Conservation (phyloP, 257 asterid genomes). For the Nicotiana benthamiana region DNA sequence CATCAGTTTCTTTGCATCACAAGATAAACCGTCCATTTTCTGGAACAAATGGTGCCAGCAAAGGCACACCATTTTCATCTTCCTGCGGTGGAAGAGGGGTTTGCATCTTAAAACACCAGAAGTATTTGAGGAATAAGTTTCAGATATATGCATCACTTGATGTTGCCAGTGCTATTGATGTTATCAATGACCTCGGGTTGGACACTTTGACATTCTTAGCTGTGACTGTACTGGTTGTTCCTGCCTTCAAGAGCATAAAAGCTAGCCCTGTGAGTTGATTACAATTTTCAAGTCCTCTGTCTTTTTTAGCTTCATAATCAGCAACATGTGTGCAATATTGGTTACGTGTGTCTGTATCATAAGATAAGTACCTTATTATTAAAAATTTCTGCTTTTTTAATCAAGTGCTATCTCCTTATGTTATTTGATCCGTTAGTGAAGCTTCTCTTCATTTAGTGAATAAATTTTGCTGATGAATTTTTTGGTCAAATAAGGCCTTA, state of each 20-base stretch:
- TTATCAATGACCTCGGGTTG: constrained; percentile 86
- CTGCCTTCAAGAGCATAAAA: constrained; percentile 75
- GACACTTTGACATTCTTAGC: constrained; percentile 90
- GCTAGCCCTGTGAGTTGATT: constrained; percentile 89
- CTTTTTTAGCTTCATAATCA: background rate
- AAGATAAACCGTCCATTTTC: constrained; percentile 27
- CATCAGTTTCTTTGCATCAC: constrained; percentile 23
- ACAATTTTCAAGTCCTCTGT: background rate
- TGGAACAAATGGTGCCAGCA: constrained; percentile 33
- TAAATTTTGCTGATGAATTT: constrained; percentile 3
- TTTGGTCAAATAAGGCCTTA: background rate
- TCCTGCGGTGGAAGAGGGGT: constrained; percentile 27
- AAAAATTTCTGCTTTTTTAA: background rate
- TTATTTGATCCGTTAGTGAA: background rate
- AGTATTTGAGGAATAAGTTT: constrained; percentile 25
- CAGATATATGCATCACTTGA: constrained; percentile 56
- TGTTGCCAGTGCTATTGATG: constrained; percentile 83
- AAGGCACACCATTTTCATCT: constrained; percentile 27
- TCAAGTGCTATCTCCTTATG: background rate
- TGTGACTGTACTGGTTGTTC: constrained; percentile 90
- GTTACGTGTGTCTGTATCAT: background rate
- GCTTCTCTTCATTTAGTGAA: background rate
- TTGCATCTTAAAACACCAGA: constrained; percentile 22
- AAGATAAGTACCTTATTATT: background rate
- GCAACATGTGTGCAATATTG: background rate